Evolutionary conservation across 169 alveolate species (phyloP).

Genomic region (Toxoplasma gondii): DNA sequence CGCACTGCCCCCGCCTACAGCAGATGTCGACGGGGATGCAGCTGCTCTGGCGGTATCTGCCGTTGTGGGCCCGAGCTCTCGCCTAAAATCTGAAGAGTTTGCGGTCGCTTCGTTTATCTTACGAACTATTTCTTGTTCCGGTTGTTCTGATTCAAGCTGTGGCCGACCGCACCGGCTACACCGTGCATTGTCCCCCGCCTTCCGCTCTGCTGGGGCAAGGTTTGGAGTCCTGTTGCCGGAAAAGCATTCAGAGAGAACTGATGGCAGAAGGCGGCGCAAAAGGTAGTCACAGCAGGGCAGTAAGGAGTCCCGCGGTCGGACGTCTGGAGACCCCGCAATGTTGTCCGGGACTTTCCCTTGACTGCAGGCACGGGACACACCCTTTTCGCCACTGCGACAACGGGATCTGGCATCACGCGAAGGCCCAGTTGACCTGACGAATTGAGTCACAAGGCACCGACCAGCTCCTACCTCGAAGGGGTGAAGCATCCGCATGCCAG

Average conservation of each 20-base stretch:
- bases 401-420: not conserved
- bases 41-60: no score
- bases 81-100: no score
- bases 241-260: not conserved
- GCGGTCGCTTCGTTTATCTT: no score
- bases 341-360: not conserved
- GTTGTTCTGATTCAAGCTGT: not conserved
- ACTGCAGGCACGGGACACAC: not conserved
- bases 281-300: slow-evolving; percentile 22
- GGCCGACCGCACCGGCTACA: not conserved
- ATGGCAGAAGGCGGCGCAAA: slow-evolving; percentile 15
- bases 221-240: not conserved
- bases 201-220: not conserved
- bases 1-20: no score
- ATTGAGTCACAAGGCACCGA: slow-evolving; percentile 4
- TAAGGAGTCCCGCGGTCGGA: not conserved
- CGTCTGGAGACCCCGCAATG: not conserved
- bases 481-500: not conserved
- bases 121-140: not conserved
- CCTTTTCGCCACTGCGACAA: not conserved
- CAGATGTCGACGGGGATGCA: no score
- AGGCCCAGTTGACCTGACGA: slow-evolving; percentile 21
- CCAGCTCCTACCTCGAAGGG: not conserved
- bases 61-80: no score
- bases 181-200: not conserved